A percentile compares a stretch with the other conserved stretches of the same genome.
These are phyloP conservation scores for Trichosporon sp. DNA, from an alignment of 1,284 basidiomycete species.

Conservation along the genomic window DNA sequence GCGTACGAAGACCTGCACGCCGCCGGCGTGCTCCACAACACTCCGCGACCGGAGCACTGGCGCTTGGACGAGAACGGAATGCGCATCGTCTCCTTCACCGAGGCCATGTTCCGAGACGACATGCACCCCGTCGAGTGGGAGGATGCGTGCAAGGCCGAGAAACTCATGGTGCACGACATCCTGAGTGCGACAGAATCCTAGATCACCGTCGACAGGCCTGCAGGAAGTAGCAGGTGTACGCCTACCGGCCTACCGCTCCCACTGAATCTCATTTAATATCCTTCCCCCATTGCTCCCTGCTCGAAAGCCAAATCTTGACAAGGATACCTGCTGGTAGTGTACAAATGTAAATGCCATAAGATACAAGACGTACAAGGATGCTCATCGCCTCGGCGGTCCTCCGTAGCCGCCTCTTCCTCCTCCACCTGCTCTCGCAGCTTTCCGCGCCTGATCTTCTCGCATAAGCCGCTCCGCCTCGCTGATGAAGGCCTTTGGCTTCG, in stretches of 20 bases:
- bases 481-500: constrained; percentile 55
- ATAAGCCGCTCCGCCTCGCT: constrained; percentile 79
- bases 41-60: neutral
- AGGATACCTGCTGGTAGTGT: too few species aligned
- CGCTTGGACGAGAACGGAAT: neutral
- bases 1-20: neutral
- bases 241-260: too few species aligned
- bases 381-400: neutral
- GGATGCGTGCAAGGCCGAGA: neutral
- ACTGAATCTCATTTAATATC: too few species aligned
- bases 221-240: too few species aligned
- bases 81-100: neutral
- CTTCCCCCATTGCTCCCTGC: too few species aligned
- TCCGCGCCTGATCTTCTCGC: constrained; percentile 77
- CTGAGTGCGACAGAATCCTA: too few species aligned
- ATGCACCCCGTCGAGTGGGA: neutral
- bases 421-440: constrained; percentile 39
- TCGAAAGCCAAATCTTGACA: too few species aligned
- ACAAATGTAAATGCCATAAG: neutral
- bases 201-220: too few species aligned
- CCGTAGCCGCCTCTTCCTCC: neutral
- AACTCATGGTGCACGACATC: neutral
- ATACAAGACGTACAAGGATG: neutral
- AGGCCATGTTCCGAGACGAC: neutral
- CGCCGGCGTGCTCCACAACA: neutral